A percentile compares a stretch with the other conserved stretches of the same genome.
Evolutionary conservation across 2,329 filamentous ascomycete genomes (phyloP).

Genomic region (Aureobasidium mangrovei): DNA sequence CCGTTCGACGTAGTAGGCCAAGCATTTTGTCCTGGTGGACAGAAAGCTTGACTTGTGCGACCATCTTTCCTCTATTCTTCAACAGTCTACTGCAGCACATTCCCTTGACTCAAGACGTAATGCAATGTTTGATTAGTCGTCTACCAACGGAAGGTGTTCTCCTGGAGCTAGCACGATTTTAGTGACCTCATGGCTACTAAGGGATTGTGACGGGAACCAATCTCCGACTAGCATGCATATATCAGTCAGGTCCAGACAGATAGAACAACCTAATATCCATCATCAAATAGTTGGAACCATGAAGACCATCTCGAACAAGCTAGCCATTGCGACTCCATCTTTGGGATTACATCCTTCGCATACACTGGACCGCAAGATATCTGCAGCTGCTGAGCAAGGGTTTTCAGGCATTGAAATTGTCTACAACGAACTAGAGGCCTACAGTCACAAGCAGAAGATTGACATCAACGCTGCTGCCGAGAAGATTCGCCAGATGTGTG

Average conservation of each 20-base stretch:
- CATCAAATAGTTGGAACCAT: background rate
- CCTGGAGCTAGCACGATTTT: too few species aligned
- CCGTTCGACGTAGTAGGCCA: too few species aligned
- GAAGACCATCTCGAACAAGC: background rate
- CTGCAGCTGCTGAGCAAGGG: background rate
- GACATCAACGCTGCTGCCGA: background rate
- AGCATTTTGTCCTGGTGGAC: too few species aligned
- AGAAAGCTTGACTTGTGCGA: too few species aligned
- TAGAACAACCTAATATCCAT: too few species aligned
- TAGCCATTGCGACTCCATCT: background rate
- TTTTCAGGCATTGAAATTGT: conserved; percentile 3
- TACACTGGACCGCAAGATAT: background rate
- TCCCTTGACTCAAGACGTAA: too few species aligned
- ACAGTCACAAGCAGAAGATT: background rate
- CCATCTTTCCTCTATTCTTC: too few species aligned
- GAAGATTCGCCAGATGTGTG: background rate
- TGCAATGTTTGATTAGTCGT: too few species aligned
- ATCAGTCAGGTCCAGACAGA: background rate
- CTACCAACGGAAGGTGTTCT: too few species aligned
- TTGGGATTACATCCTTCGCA: background rate
- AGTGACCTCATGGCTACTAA: too few species aligned
- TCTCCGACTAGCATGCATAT: background rate
- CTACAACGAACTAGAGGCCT: background rate
- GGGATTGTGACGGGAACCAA: background rate
- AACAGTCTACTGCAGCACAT: too few species aligned